Conservation (phyloP, 2,329 filamentous ascomycete species). For the Ambrosiella cleistominuta region DNA sequence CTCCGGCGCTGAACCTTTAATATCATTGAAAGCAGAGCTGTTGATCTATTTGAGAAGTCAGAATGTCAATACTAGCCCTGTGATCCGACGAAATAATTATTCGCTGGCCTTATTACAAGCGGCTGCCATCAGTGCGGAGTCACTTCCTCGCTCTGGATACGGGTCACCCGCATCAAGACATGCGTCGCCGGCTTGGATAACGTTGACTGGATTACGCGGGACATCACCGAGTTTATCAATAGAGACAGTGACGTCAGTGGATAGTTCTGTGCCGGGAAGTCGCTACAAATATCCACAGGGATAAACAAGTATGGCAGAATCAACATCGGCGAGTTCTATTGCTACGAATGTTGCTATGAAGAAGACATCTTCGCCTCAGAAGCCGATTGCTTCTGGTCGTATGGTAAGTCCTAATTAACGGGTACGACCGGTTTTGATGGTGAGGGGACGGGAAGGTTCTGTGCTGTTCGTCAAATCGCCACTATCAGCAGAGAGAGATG, state of each 20-base stretch:
- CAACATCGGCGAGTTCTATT: constrained; percentile 18
- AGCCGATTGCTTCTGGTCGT: background rate
- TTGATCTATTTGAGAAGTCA: background rate
- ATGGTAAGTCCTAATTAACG: background rate
- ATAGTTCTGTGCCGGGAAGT: background rate
- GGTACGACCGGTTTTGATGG: background rate
- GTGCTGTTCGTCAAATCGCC: background rate
- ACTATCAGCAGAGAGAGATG: background rate
- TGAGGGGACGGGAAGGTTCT: background rate
- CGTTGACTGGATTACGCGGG: background rate
- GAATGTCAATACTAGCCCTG: background rate
- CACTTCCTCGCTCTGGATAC: background rate
- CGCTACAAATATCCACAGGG: constrained; percentile 6
- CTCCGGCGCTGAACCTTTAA: too few relatives aligned
- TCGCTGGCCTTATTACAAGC: constrained; percentile 6
- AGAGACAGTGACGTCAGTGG: background rate
- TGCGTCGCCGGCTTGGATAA: background rate
- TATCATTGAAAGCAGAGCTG: background rate
- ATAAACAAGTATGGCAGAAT: background rate
- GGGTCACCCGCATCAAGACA: background rate
- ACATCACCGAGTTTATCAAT: constrained; percentile 5
- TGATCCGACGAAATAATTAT: background rate
- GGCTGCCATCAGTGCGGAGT: background rate
- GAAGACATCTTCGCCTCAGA: constrained; percentile 1
- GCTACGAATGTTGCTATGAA: constrained; percentile 38